Conservation (phyloP, 768 basidiomycete genomes). For the Leccinum ochraceum region DNA sequence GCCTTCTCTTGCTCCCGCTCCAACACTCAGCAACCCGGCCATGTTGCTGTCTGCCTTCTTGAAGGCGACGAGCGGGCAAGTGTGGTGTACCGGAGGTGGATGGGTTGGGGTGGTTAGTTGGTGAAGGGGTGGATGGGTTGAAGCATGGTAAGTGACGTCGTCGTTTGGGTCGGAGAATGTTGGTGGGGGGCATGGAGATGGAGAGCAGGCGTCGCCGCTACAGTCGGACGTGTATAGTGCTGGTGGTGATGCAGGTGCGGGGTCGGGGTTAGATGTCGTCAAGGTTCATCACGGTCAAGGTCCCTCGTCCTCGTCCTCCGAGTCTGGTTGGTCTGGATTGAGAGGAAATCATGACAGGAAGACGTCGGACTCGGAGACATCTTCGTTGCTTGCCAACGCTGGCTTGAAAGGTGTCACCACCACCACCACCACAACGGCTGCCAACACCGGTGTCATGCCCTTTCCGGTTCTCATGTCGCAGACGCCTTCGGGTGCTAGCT, state of each 20-base stretch:
- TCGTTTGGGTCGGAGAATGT: slow-evolving; percentile 7
- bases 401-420: neutral
- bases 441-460: slow-evolving; percentile 2
- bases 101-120: slow-evolving; percentile 17
- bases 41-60: no score
- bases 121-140: slow-evolving; percentile 12
- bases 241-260: neutral
- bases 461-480: slow-evolving; percentile 24
- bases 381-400: neutral
- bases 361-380: neutral
- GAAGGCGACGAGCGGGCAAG: no score
- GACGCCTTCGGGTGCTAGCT: neutral
- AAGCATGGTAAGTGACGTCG: neutral
- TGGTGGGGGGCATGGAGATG: slow-evolving; percentile 1
- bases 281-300: no score
- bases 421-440: no score
- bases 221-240: neutral
- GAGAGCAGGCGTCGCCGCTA: neutral
- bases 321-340: neutral
- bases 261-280: neutral
- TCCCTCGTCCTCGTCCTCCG: no score
- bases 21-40: no score
- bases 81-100: slow-evolving; percentile 6
- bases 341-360: neutral
- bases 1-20: no score